Evolutionary conservation across 495 filamentous ascomycete species (phyloP).

Genomic region (Antarctomyces pellizariae): DNA sequence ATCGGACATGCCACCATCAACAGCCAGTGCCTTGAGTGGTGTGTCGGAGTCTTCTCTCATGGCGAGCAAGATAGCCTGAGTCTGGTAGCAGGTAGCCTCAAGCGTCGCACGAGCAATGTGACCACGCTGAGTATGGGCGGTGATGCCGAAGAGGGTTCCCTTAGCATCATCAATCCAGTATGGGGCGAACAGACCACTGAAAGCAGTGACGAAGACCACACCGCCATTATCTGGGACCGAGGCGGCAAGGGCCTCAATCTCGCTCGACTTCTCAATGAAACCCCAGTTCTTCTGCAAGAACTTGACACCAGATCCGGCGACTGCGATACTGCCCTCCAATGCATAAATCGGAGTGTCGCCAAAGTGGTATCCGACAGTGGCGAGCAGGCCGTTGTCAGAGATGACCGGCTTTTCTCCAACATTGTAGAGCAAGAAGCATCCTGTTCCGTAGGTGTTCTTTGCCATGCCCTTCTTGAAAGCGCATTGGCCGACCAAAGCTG

Average conservation of each 20-base stretch:
- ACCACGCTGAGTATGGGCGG: conserved; percentile 68
- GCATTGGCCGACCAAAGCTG: conserved; percentile 78
- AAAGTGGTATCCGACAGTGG: conserved; percentile 76
- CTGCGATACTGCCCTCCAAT: conserved; percentile 78
- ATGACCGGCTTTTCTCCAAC: conserved; percentile 79
- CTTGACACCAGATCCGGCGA: conserved; percentile 73
- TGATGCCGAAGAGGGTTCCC: conserved; percentile 73
- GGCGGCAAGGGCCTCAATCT: conserved; percentile 63
- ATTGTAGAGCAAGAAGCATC: conserved; percentile 89
- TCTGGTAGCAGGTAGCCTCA: conserved; percentile 89
- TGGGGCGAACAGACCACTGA: conserved; percentile 89
- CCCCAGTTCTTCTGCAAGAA: conserved; percentile 81
- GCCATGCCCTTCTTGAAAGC: conserved; percentile 70
- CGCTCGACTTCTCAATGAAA: conserved; percentile 51
- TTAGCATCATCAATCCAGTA: conserved; percentile 96
- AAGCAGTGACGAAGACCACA: conserved; percentile 85
- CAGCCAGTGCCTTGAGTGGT: conserved; percentile 50
- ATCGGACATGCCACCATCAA: conserved; percentile 89
- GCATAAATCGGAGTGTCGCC: conserved; percentile 69
- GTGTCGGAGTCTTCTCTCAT: conserved; percentile 84
- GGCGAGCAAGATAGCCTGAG: conserved; percentile 79
- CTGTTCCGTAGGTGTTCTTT: conserved; percentile 94
- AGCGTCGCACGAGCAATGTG: conserved; percentile 89
- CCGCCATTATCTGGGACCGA: conserved; percentile 78
- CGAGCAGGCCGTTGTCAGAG: conserved; percentile 68